Base-by-base conservation (phyloP, 805 yeast genomes). In the Pichia cabralensis region DNA sequence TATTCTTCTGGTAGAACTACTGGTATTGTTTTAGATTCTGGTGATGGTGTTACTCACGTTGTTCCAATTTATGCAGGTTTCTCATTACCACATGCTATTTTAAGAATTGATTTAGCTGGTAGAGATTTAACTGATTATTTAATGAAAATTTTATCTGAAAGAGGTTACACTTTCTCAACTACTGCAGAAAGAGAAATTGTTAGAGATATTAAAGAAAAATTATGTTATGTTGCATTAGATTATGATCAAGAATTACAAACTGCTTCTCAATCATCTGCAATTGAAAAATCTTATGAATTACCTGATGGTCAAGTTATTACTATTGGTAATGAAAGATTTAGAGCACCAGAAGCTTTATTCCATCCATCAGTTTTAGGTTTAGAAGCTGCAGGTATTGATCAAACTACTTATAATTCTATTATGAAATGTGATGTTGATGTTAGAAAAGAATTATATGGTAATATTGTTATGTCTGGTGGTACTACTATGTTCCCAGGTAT, bases 401-500 rank as follows among this genome's bases (percentile, higher is more conserved):
- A 92, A 76, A 88, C 96, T 53, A 79, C 92, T 50, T 81, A 75
- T 76, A 80, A 80, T 76, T 80, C 92, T 44, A 92, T 92, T 73
- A 84, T 81, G 77, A 89, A 88, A 85, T 88, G 96, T 74, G 98
- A 92, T 71, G 81, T 92, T 56, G 98, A 92, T 71, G 96, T 92
- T 54, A 84, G 98, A 72, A 89, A 84, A 75, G 97, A 89, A 68
- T 78, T 92, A 67, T 92, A 92, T 76, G 94, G 94, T 71, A 92
- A 92, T 81, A 92, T 92, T 61, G 98, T 92, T 64, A 81, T 92
- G 92, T 88, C 97, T 53, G 98, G 98, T 77, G 98, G 98, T 82
- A 88, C 97, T 58, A 92, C 98, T 55, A 86, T 92, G 97, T 92
- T 86, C 95, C 96, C 96, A 70, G 98, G 98, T 74, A 88, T 92